Evolutionary conservation across 441 rosid species (phyloP), one percentile per base, ranked within the genome.

Genomic region (Euphorbia corollata): DNA sequence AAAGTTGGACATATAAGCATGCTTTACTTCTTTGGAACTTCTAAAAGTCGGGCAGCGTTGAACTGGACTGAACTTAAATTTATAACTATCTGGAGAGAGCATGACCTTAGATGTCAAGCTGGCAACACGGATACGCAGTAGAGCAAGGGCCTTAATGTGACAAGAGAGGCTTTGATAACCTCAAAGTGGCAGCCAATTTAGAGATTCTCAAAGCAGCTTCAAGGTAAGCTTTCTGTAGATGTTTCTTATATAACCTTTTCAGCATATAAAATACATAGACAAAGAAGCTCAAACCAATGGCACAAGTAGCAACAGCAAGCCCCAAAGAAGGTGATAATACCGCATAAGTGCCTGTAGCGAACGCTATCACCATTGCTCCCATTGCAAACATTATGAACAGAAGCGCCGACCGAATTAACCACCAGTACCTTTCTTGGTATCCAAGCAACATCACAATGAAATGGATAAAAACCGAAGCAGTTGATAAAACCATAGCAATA

Each of bases 401-500:
- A 3, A 15, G 27, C 2, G 65, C 57, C 8, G 45, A 18, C 1
- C 15, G 20, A 4, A 41, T 27, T 59, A 59, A 9, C 67, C 67
- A 63, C 57, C 56, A 63, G 57, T 63, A 27, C 10, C 27, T 63
- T 47, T 63, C 57, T 27, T 63, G 56, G 22, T 19, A 6, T 13
- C 23, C 6, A 0, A 27, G 32, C 0, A 48, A 20, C 41, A 27
- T 48, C 36, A 68, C 53, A 8, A 68, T 23, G 8, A 68, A 45
- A 32, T 68, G 71, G 32, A 68, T 27, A 5, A 41, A 22, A 4
- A 68, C 71, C 11, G 71, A 47, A 10, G 20, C 61, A 43, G 36
- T 41, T 1, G 71, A 68, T 7, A 59, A 47, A 47, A 63, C 67
- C 67, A 63, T 63, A 18, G 67, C 67, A 3, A 63, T 63, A 5